Evolutionary conservation across 768 basidiomycete genomes (phyloP), one percentile per base, ranked within the genome.

Genomic region (Crucibulum laeve): DNA sequence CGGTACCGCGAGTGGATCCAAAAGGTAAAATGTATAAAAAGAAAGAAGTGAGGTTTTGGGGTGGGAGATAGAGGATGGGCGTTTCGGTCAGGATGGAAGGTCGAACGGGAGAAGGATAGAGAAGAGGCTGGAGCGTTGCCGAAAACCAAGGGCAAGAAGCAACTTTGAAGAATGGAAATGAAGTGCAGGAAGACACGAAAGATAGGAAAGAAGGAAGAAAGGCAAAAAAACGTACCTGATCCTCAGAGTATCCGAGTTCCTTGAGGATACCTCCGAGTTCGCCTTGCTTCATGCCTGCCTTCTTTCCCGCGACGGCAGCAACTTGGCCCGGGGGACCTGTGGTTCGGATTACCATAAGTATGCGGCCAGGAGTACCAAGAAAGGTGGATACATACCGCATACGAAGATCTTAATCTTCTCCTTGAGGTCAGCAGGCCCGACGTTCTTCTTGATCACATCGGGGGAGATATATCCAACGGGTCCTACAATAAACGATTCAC

Each of bases 401-500:
- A 97, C 66, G 59, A 93, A 89, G 44, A 94, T 65, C 70, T 93
- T 94, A 54, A 91, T 74, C 67, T 92, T 94, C 45, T 89, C 80
- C 5, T 74, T 77, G 13, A 81, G 60, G 7, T 71, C 68, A 17
- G 87, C 63, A 0, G 83, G 70, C 1, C 82, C 75, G 48, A 93
- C 72, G 55, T 91, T 69, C 55, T 86, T 69, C 66, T 82, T 79
- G 56, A 98, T 71, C 40, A 92, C 62, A 34, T 89, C 83, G 40
- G 73, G 62, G 38, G 73, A 79, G 45, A 98, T 71, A 67, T 77
- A 95, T 1, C 96, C 95, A 19, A 70, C 76, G 18, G 74, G 70
- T 39, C 86, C 87, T 76, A 53, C 14, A 38, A 28, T 23, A 40
- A 3, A 40, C 17, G 7, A 3, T 14, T 13, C 21, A 25, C 14